Evolutionary conservation across 768 basidiomycete species (phyloP).

Genomic region (Rhodotorula taiwanensis): DNA sequence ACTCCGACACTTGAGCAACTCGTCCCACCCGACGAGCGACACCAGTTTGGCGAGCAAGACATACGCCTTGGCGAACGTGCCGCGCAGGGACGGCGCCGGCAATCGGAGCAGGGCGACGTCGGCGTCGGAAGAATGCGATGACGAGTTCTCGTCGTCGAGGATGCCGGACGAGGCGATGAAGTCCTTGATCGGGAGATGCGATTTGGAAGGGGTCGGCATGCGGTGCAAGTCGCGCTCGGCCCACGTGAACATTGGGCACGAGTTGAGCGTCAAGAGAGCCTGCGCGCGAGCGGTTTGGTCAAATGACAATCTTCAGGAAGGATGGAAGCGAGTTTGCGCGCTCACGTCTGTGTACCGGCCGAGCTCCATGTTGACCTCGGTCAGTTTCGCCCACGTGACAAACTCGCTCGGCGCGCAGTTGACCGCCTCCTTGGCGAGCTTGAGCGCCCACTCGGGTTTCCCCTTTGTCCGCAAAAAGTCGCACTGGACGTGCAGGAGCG

Average conservation of each 20-base stretch:
- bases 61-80: conserved; percentile 94
- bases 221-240: conserved; percentile 92
- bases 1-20: conserved; percentile 88
- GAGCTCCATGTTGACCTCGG: conserved; percentile 86
- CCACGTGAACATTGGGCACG: conserved; percentile 99
- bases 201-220: conserved; percentile 65
- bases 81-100: conserved; percentile 85
- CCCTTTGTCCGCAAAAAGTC: conserved; percentile 86
- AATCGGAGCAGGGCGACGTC: conserved; percentile 90
- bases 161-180: conserved; percentile 72
- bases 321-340: no score
- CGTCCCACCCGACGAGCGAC: conserved; percentile 95
- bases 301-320: conserved; percentile 5
- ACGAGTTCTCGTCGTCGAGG: conserved; percentile 62
- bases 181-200: conserved; percentile 78
- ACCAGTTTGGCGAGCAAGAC: conserved; percentile 82
- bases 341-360: conserved; percentile 67
- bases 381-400: conserved; percentile 96
- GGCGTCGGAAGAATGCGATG: conserved; percentile 78
- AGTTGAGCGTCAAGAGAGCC: conserved; percentile 76
- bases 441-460: conserved; percentile 77
- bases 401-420: conserved; percentile 98
- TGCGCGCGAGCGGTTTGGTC: no score
- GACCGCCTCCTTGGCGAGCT: conserved; percentile 87
- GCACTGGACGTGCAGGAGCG: conserved; percentile 86